A percentile compares a stretch with the other conserved stretches of the same genome.
phyloP scores from a whole-genome alignment of 1,284 basidiomycete genomes.

The Sparassis latifolia region DNA sequence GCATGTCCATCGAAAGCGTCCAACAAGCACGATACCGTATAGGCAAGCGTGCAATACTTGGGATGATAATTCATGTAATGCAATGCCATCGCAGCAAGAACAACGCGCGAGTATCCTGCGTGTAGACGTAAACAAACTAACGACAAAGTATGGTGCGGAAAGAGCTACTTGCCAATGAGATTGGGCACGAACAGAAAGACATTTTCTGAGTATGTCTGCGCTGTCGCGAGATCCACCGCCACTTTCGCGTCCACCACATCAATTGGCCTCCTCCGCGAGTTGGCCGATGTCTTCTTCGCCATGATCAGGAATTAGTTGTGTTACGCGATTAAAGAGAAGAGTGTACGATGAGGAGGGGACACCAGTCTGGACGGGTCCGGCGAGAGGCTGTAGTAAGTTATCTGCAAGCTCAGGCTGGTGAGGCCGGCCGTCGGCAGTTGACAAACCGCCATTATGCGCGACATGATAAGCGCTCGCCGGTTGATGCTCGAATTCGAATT shows the following conservation, averaged over 20 bases:
- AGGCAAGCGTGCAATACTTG: slow-evolving; percentile 86
- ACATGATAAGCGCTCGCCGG: too few species aligned
- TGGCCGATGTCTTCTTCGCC: slow-evolving; percentile 17
- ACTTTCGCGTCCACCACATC: slow-evolving; percentile 73
- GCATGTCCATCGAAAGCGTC: slow-evolving; percentile 96
- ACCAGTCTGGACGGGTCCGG: not conserved
- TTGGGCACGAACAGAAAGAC: slow-evolving; percentile 97
- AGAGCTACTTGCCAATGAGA: slow-evolving; percentile 69
- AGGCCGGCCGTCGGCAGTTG: not conserved
- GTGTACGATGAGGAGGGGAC: not conserved
- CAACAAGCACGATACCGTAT: slow-evolving; percentile 88
- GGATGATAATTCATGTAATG: slow-evolving; percentile 96
- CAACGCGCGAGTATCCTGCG: slow-evolving; percentile 84
- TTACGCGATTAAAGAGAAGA: not conserved
- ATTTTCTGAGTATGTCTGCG: slow-evolving; percentile 82
- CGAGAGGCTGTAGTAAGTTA: not conserved
- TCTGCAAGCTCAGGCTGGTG: not conserved
- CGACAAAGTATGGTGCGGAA: not conserved
- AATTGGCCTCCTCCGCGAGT: slow-evolving; percentile 29
- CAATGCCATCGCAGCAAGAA: slow-evolving; percentile 86
- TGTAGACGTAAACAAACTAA: slow-evolving; percentile 2
- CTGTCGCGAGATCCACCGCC: slow-evolving; percentile 78
- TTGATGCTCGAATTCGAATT: too few species aligned
- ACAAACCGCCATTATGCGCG: not conserved
- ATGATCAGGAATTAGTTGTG: slow-evolving; percentile 10